phyloP scores from a whole-genome alignment of 1,139 yeast species.

The Scheffersomyces parashehatae region DNA sequence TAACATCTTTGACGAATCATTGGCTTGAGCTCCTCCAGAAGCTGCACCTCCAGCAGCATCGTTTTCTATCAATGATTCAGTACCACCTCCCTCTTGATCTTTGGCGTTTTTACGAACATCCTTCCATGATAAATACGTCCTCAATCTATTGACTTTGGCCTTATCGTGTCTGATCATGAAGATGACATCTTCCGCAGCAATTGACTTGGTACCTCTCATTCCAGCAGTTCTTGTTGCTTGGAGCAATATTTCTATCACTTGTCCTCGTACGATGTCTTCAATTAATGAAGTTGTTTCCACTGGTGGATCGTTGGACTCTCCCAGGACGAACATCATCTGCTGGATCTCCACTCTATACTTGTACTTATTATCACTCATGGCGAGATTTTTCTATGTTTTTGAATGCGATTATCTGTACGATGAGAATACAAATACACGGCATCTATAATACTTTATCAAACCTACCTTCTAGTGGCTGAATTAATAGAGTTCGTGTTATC shows the following conservation, averaged over 20 bases:
- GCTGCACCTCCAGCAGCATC: constrained; percentile 38
- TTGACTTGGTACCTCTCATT: constrained; percentile 77
- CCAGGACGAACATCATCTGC: constrained; percentile 98
- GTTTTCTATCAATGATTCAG: constrained; percentile 51
- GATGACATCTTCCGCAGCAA: constrained; percentile 90
- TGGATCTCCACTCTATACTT: constrained; percentile 84
- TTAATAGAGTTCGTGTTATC: too few species aligned
- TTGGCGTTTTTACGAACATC: constrained; percentile 96
- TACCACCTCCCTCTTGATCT: constrained; percentile 87
- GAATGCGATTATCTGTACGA: too few species aligned
- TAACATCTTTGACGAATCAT: constrained; percentile 58
- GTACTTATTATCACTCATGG: constrained; percentile 49
- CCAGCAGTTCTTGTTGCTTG: constrained; percentile 82
- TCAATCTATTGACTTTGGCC: constrained; percentile 87
- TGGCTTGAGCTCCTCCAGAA: constrained; percentile 33
- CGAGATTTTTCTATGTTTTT: too few species aligned
- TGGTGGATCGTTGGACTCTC: constrained; percentile 94
- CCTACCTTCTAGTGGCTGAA: too few species aligned
- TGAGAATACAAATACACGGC: too few species aligned
- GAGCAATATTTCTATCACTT: constrained; percentile 83
- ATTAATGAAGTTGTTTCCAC: constrained; percentile 85
- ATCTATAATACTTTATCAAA: too few species aligned
- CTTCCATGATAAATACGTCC: constrained; percentile 95
- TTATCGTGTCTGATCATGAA: constrained; percentile 90
- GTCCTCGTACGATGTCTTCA: constrained; percentile 94